Conservation (phyloP, 768 basidiomycete species). For the Lactarius pseudohatsudake region DNA sequence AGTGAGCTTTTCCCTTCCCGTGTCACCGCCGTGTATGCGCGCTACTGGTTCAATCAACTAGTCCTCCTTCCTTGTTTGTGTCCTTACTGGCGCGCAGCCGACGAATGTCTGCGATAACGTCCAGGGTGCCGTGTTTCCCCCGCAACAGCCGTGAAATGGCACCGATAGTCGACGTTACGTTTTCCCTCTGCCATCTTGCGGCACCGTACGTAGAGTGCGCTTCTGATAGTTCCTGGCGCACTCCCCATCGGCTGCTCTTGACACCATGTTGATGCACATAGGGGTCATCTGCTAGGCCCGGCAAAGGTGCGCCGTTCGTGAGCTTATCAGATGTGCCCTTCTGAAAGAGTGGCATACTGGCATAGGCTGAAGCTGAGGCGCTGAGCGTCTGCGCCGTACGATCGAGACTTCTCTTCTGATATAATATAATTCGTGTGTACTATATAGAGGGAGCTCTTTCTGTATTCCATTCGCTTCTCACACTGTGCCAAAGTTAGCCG, state of each 20-base stretch:
- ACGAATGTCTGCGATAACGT: background rate
- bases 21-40: background rate
- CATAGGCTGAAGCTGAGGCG: background rate
- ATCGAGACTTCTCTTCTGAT: constrained; percentile 9
- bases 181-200: background rate
- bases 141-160: background rate
- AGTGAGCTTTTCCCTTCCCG: background rate
- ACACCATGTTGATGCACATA: background rate
- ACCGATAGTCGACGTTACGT: constrained; percentile 5
- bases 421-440: background rate
- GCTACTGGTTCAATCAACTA: background rate
- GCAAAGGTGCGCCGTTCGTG: background rate
- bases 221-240: constrained; percentile 2
- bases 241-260: background rate
- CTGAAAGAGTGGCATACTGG: background rate
- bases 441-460: background rate
- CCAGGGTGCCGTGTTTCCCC: background rate
- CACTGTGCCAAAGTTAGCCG: background rate
- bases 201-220: background rate
- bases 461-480: background rate
- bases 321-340: background rate
- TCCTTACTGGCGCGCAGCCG: background rate
- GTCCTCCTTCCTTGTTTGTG: background rate
- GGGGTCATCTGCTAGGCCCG: background rate
- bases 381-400: background rate